Base-by-base conservation (phyloP, 306 rosid species). In the Hippophae rhamnoides region DNA sequence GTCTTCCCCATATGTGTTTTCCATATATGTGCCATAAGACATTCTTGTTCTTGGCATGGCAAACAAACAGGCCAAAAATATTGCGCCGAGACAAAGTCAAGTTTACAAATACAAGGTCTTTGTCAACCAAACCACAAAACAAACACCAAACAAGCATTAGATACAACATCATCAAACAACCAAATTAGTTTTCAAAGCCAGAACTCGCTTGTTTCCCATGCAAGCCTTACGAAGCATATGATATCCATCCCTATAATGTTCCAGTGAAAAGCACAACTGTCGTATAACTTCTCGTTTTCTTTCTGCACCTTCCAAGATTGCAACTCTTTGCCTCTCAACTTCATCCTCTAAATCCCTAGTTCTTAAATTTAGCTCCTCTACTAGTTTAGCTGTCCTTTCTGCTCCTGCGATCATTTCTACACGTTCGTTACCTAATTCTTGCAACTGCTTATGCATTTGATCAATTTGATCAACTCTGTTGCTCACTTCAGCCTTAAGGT, bases 211-310 rank as follows among this genome's bases (percentile, higher is more conserved):
- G 68, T 78, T 79, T 41, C 83, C 84, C 10, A 46, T 48, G 47
- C 76, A 78, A 55, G 81, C 95, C 67, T 77, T 62, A 66, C 74
- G 72, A 48, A 93, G 99, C 78, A 25, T 78, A 31, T 73, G 46
- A 68, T 88, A 84, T 50, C 61, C 74, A 49, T 70, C 69, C 72
- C 95, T 83, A 26, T 93, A 93, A 72, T 93, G 94, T 66, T 88
- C 97, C 0, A 93, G 78, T 8, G 97, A 85, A 64, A 88, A 75
- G 59, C 99, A 93, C 27, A 93, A 81, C 78, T 93, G 99, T 70
- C 99, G 56, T 55, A 93, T 93, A 6, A 63, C 99, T 77, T 93
- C 99, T 7, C 99, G 78, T 57, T 93, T 93, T 72, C 75, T 94
- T 64, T 93, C 99, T 6, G 88, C 97, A 63, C 82, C 85, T 72